Evolutionary conservation across 768 basidiomycete species (phyloP), one percentile per base, ranked within the genome.

Genomic region (Gymnopilus dilepis): DNA sequence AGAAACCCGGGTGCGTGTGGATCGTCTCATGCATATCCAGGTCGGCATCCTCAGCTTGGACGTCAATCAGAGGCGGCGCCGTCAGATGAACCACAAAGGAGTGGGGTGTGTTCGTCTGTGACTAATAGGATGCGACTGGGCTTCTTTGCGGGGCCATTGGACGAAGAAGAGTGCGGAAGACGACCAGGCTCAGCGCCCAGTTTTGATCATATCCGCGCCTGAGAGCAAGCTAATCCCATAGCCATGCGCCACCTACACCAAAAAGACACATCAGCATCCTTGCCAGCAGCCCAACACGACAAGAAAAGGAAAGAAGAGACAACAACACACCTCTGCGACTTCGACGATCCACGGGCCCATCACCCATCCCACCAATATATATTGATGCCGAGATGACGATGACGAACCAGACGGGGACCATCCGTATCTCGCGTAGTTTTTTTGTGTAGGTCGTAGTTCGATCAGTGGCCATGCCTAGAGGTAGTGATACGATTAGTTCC

Each of bases 201-300:
- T n/a, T n/a, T 58, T 59, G 41, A 79, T 74, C 2, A 75, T 73
- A 59, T 93, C 92, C 3, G 92, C 90, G 59, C 84, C 84, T 0
- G 92, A 84, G 7, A 97, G 82, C 0, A 97, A 80, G 52, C 83
- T 85, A n/a, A 97, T 89, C n/a, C 95, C 95, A 72, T 91, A 94
- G 56, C 93, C 95, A 91, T 97, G 98, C 15, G 96, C 90, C 31
- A 97, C 76, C 93, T 93, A 40, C 28, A 26, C 9, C 5, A 17
- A 30, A 24, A 12, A 42, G 22, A n/a, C n/a, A 56, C 7, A 47
- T 4, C 19, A 12, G 21, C 59, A 48, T 17, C n/a, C 6, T n/a
- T n/a, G n/a, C n/a, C n/a, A n/a, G n/a, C n/a, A n/a, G n/a, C n/a
- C n/a, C n/a, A n/a, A n/a, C n/a, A n/a, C n/a, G n/a, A n/a, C n/a